These are phyloP conservation scores for Spongispora temasekensis DNA, from an alignment of 1,284 basidiomycete species.

Conservation along the genomic window DNA sequence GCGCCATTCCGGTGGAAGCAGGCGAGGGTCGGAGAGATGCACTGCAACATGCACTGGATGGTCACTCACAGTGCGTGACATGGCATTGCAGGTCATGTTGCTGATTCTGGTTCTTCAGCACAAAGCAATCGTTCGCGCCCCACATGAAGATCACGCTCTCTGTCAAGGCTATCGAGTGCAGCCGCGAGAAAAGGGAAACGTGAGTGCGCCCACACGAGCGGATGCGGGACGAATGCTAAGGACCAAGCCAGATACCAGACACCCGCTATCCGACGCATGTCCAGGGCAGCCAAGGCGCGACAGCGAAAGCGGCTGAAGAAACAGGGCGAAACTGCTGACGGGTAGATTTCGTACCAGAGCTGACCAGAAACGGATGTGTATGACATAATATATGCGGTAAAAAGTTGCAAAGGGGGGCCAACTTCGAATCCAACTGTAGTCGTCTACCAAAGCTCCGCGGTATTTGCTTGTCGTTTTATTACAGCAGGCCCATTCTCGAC, in stretches of 20 bases:
- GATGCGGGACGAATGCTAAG: conserved; percentile 9
- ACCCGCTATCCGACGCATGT: conserved; percentile 52
- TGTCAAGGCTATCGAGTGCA: conserved; percentile 47
- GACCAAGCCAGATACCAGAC: conserved; percentile 53
- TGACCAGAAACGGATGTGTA: conserved; percentile 10
- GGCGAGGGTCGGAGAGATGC: conserved; percentile 40
- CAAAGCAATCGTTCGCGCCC: conserved; percentile 63
- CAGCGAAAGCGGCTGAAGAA: conserved; percentile 48
- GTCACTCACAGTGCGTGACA: conserved; percentile 59
- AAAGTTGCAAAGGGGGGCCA: conserved; percentile 12
- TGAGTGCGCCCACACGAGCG: conserved; percentile 37
- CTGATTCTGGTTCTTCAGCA: conserved; percentile 40
- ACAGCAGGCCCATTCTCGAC: neutral
- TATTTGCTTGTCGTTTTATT: conserved; percentile 10
- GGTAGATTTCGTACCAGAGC: conserved; percentile 30
- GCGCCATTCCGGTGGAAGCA: conserved; percentile 25
- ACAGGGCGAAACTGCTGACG: conserved; percentile 13
- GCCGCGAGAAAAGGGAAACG: conserved; percentile 48
- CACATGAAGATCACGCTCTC: conserved; percentile 78
- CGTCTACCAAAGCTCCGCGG: neutral
- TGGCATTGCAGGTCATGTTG: neutral
- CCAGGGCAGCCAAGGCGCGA: conserved; percentile 59
- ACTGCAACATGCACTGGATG: conserved; percentile 41
- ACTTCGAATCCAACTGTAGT: conserved; percentile 7
- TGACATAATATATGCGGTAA: conserved; percentile 26